Base-by-base conservation (phyloP, 495 filamentous ascomycete genomes). In the Lindgomyces ingoldianus region DNA sequence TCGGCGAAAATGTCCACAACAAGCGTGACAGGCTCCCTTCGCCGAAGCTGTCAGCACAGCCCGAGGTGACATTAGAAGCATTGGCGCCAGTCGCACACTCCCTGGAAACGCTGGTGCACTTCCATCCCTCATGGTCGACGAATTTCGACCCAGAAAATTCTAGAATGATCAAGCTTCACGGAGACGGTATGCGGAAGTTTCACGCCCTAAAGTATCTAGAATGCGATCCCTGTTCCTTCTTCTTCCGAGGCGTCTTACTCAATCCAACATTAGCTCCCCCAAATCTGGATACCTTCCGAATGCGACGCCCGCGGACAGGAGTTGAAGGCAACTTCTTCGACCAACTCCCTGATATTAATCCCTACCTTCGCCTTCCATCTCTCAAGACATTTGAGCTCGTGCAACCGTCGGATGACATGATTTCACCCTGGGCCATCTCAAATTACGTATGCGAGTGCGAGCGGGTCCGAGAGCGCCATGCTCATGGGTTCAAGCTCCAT, bases 1-100 rank as follows among this genome's bases (percentile, higher is more conserved):
- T 68, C 14, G 65, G 65, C n/a, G 65, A 68, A 27, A 62, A 63
- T 48, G 46, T 58, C 0, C 39, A 33, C 21, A 62, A 68, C 22
- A 57, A 30, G 3, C 4, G n/a, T n/a, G 18, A 14, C 4, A 1
- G 59, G 18, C 19, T 9, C 18, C 6, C 45, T 4, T 14, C 16
- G 2, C 57, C 64, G 4, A 41, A 44, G 8, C 42, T 67, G 4
- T 46, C 63, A 2, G n/a, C n/a, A 0, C 9, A 4, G 6, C 52
- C 59, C 12, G 46, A 48, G 11, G 55, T n/a, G 1, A 33, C 65
- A 47, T 25, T 68, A 9, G 10, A 50, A 19, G 65, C 65, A 1
- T 27, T 68, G 24, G n/a, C 19, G 6, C 36, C 26, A 9, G 59
- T 63, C 3, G 51, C 65, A 10, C 58, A 63, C 25, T 68, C 65